Evolutionary conservation across 1,139 yeast genomes (phyloP).

Genomic region (Wickerhamiella infanticola): DNA sequence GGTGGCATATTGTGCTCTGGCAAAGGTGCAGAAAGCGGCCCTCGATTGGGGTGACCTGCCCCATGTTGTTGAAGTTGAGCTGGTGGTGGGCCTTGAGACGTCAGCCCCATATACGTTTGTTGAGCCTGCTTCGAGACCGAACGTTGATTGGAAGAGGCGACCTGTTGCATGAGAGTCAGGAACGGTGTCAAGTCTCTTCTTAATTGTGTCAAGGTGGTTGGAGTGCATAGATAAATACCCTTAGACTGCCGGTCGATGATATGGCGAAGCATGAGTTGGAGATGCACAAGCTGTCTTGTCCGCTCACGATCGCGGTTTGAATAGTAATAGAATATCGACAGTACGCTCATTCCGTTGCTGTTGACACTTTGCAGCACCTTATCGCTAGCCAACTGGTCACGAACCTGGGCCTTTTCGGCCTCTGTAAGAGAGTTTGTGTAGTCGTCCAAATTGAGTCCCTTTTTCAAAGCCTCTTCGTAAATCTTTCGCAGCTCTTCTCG

Average conservation of each 20-base stretch:
- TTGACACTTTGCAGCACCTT: constrained; percentile 1
- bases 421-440: constrained; percentile 43
- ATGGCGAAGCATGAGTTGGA: constrained; percentile 64
- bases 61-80: not conserved
- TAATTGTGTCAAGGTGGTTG: constrained; percentile 54
- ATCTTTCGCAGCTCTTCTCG: constrained; percentile 39
- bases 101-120: constrained; percentile 1
- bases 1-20: not conserved
- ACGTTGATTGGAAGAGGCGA: constrained; percentile 17
- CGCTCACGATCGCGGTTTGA: constrained; percentile 61
- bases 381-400: constrained; percentile 41
- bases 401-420: constrained; percentile 49
- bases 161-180: constrained; percentile 50
- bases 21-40: not conserved
- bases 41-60: constrained; percentile 4
- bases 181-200: constrained; percentile 43
- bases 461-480: constrained; percentile 51
- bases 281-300: constrained; percentile 58
- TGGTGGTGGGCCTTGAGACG: constrained; percentile 3
- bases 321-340: constrained; percentile 54
- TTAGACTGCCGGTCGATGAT: constrained; percentile 52
- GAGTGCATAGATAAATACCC: constrained; percentile 49
- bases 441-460: constrained; percentile 52
- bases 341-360: constrained; percentile 50
- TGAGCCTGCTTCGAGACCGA: constrained; percentile 4